Evolutionary conservation across 2,329 filamentous ascomycete genomes (phyloP).

Genomic region (Trichophyton verrucosum): DNA sequence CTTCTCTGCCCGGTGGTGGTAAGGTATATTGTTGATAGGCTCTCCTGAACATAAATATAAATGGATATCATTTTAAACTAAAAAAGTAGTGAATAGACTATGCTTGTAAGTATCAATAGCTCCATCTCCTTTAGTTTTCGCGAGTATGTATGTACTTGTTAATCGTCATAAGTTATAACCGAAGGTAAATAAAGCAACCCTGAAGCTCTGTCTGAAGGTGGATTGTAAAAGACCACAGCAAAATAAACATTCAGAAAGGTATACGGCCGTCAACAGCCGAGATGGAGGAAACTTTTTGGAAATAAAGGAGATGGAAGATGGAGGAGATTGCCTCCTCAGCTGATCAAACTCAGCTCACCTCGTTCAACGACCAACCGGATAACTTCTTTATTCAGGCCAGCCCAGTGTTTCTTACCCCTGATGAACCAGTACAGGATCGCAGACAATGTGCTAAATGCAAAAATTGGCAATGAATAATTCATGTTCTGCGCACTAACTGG

Average conservation of each 20-base stretch:
- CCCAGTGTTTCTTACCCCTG: slow-evolving; percentile 12
- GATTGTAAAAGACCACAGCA: background rate
- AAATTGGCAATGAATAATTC: slow-evolving; percentile 30
- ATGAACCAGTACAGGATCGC: slow-evolving; percentile 13
- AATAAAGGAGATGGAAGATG: background rate
- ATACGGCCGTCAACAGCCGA: background rate
- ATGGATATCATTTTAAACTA: background rate
- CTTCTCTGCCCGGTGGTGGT: background rate
- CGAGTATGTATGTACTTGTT: background rate
- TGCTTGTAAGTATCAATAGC: background rate
- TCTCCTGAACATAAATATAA: background rate
- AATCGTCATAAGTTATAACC: background rate
- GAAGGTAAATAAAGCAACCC: background rate
- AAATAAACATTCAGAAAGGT: slow-evolving; percentile 2
- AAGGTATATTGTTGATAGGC: background rate
- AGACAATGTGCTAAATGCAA: slow-evolving; percentile 14
- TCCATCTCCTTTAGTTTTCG: background rate
- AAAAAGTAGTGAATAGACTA: background rate
- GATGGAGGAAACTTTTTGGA: background rate
- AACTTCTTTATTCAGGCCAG: slow-evolving; percentile 13
- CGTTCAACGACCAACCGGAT: slow-evolving; percentile 13
- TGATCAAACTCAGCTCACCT: slow-evolving; percentile 12
- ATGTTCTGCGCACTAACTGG: slow-evolving; percentile 27
- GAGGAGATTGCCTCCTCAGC: slow-evolving; percentile 1
- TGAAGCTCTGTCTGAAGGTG: background rate